Evolutionary conservation across 2,329 filamentous ascomycete genomes (phyloP).

Genomic region (Colletotrichum aenigma): DNA sequence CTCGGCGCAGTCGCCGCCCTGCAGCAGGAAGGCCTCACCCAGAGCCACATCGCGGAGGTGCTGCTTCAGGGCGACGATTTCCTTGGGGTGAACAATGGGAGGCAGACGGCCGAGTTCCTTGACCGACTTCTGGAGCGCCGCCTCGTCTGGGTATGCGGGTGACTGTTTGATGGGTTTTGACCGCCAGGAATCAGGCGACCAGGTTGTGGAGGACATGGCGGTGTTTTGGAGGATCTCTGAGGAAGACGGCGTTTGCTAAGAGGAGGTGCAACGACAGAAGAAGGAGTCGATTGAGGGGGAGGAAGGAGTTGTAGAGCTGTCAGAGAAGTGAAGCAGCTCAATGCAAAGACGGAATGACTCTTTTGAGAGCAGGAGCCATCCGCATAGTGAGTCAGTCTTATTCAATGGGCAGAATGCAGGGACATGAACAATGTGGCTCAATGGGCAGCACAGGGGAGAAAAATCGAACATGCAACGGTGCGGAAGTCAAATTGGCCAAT

Average conservation of each 20-base stretch:
- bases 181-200: constrained; percentile 74
- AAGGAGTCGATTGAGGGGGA: background rate
- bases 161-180: constrained; percentile 80
- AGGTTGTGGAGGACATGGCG: constrained; percentile 31
- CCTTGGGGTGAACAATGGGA: constrained; percentile 78
- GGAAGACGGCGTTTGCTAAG: background rate
- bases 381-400: constrained; percentile 5
- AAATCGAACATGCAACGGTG: constrained; percentile 7
- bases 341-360: background rate
- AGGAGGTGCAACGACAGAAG: background rate
- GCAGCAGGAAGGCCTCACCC: constrained; percentile 90
- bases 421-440: constrained; percentile 16
- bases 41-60: constrained; percentile 84
- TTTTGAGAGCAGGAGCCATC: background rate
- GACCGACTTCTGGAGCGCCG: constrained; percentile 63
- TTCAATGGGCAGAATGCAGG: background rate
- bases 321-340: background rate
- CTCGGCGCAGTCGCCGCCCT: constrained; percentile 97
- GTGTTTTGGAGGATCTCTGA: background rate
- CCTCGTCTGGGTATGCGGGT: constrained; percentile 69
- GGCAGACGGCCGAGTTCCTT: constrained; percentile 72
- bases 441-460: background rate
- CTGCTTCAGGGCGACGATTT: constrained; percentile 80
- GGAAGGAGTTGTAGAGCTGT: background rate
- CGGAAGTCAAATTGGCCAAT: constrained; percentile 4